phyloP scores from a whole-genome alignment of 2,329 filamentous ascomycete genomes.

The Sporothrix phasma region DNA sequence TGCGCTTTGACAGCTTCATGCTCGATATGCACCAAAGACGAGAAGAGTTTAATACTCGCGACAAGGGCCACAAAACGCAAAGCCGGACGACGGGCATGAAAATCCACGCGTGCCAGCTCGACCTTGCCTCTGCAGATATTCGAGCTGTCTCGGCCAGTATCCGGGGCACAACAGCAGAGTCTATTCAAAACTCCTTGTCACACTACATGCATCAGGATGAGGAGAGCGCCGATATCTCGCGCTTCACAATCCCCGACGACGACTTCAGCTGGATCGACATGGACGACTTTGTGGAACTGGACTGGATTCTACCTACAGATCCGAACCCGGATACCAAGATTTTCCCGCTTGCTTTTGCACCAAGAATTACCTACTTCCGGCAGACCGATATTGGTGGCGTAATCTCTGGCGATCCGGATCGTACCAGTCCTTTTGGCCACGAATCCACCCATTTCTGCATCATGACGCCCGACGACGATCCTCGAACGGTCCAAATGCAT shows the following conservation, averaged over 20 bases:
- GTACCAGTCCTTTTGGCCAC: conserved; percentile 82
- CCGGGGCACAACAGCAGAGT: conserved; percentile 66
- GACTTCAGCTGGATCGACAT: conserved; percentile 97
- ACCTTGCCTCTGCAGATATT: conserved; percentile 84
- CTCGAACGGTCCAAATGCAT: conserved; percentile 75
- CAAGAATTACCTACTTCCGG: conserved; percentile 93
- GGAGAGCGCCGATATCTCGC: conserved; percentile 62
- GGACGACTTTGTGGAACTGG: conserved; percentile 97
- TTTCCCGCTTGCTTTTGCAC: conserved; percentile 79
- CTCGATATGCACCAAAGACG: conserved; percentile 89
- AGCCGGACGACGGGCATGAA: conserved; percentile 86
- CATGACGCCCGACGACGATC: conserved; percentile 85
- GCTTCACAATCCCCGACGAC: conserved; percentile 90
- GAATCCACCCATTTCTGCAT: conserved; percentile 92
- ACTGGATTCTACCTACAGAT: conserved; percentile 88
- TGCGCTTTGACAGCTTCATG: conserved; percentile 93
- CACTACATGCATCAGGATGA: conserved; percentile 44
- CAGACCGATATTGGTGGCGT: conserved; percentile 85
- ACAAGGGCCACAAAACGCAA: conserved; percentile 64
- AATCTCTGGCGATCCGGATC: conserved; percentile 68
- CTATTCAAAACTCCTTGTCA: conserved; percentile 49
- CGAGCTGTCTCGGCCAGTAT: conserved; percentile 89
- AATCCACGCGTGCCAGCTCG: conserved; percentile 88
- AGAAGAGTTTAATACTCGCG: conserved; percentile 78
- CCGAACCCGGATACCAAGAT: conserved; percentile 91